Evolutionary conservation across 139 green algal genomes (phyloP).

Genomic region (Micromonas pusilla): DNA sequence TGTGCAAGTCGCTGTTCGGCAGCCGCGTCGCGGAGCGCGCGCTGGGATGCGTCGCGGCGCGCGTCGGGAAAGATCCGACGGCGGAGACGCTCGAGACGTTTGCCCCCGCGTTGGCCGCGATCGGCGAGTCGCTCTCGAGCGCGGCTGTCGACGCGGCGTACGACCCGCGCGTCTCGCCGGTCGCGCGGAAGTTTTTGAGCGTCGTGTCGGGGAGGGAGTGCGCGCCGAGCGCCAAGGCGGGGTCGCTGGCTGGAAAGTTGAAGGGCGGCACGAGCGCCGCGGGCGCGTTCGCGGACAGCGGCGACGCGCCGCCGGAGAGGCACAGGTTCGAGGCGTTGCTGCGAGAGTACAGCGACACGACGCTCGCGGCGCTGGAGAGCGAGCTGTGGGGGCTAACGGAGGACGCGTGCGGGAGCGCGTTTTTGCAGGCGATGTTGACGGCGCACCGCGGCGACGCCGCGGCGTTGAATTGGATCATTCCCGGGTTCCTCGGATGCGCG

Average conservation of each 20-base stretch:
- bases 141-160: slow-evolving; percentile 6
- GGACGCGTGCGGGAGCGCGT: slow-evolving; percentile 10
- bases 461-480: slow-evolving; percentile 21
- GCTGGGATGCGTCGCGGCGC: not conserved
- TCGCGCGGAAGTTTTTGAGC: not conserved
- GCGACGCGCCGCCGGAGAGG: not conserved
- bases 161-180: slow-evolving; percentile 6
- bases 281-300: not conserved
- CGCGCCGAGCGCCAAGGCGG: not conserved
- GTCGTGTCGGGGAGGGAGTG: not conserved
- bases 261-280: not conserved
- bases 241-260: not conserved
- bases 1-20: slow-evolving; percentile 1
- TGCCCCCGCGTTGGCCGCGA: not conserved
- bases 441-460: slow-evolving; percentile 4
- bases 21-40: not conserved
- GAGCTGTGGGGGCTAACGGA: slow-evolving; percentile 14
- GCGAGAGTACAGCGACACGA: not conserved
- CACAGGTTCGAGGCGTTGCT: not conserved
- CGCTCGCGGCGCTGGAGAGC: not conserved
- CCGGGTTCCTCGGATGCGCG: slow-evolving; percentile 17
- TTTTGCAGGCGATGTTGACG: slow-evolving; percentile 7
- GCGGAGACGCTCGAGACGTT: not conserved
- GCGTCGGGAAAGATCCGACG: not conserved
- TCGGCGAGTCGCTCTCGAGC: not conserved